Evolutionary conservation across 2,329 filamentous ascomycete species (phyloP).

Genomic region (Acephala macrosclerotiorum): DNA sequence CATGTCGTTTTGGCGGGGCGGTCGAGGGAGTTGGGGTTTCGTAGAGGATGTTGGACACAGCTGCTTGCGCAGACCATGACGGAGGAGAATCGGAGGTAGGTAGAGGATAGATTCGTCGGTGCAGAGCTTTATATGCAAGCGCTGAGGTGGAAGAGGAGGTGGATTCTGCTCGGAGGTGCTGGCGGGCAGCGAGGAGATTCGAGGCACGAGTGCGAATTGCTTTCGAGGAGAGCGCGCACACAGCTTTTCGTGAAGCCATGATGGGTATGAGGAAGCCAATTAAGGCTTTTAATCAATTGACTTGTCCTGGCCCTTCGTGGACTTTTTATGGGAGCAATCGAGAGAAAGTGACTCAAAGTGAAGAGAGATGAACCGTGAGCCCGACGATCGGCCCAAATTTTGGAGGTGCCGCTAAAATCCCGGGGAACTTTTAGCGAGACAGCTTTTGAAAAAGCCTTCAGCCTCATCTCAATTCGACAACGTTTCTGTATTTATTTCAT

Average conservation of each 20-base stretch:
- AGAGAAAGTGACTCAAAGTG: not conserved
- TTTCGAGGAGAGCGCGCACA: conserved; percentile 39
- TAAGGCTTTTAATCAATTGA: conserved; percentile 25
- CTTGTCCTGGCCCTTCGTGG: not conserved
- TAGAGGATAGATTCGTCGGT: conserved; percentile 85
- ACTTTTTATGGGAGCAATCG: not conserved
- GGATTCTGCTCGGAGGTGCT: conserved; percentile 47
- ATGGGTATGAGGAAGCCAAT: conserved; percentile 22
- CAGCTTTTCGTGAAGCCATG: conserved; percentile 44
- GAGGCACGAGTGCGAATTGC: conserved; percentile 33
- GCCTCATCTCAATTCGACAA: conserved; percentile 23
- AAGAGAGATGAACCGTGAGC: too few species aligned
- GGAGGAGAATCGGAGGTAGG: conserved; percentile 79
- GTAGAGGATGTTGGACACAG: conserved; percentile 98
- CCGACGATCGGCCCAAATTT: conserved; percentile 1
- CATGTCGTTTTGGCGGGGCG: conserved; percentile 88
- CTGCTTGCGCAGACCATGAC: conserved; percentile 88
- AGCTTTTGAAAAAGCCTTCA: conserved; percentile 20
- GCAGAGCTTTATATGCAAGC: conserved; percentile 95
- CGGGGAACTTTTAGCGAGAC: conserved; percentile 15
- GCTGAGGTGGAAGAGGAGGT: conserved; percentile 84
- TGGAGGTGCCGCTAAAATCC: conserved; percentile 10
- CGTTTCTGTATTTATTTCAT: not conserved
- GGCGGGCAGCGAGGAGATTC: conserved; percentile 30
- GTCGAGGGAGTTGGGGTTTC: conserved; percentile 89